Evolutionary conservation across 768 basidiomycete genomes (phyloP).

Genomic region (Pilatotrama ljubarskyi): DNA sequence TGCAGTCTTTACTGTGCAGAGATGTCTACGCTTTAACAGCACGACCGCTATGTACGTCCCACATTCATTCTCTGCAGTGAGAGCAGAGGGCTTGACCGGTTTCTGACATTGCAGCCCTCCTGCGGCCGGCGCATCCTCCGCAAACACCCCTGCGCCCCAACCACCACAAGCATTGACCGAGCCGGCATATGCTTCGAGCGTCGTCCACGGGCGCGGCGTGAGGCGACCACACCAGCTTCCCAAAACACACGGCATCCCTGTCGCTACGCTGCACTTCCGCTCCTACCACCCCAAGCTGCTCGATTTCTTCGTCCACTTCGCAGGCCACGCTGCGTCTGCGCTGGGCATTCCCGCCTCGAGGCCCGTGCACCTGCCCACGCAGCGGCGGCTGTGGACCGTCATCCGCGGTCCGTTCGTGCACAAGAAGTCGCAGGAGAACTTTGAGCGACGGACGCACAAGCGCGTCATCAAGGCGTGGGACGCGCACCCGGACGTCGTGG

Average conservation of each 20-base stretch:
- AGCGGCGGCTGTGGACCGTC: constrained; percentile 85
- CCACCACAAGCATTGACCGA: constrained; percentile 31
- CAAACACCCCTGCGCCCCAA: not conserved
- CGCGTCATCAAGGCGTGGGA: constrained; percentile 91
- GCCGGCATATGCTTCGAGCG: constrained; percentile 47
- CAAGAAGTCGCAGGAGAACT: constrained; percentile 96
- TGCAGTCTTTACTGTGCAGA: not conserved
- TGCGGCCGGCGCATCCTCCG: not conserved
- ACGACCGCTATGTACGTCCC: not conserved
- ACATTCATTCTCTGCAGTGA: not conserved
- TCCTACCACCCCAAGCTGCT: constrained; percentile 69
- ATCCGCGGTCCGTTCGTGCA: constrained; percentile 83
- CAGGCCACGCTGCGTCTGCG: constrained; percentile 79
- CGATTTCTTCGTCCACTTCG: constrained; percentile 82
- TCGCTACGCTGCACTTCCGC: constrained; percentile 81
- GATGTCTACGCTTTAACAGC: constrained; percentile 13
- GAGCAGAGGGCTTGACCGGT: not conserved
- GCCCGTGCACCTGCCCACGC: constrained; percentile 65
- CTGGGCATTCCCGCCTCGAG: constrained; percentile 78
- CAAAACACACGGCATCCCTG: constrained; percentile 69
- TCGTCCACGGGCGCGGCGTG: constrained; percentile 63
- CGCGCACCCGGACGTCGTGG: constrained; percentile 73
- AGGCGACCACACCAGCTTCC: constrained; percentile 57
- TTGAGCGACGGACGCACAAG: constrained; percentile 81
- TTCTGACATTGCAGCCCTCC: not conserved